These are phyloP conservation scores for Xylaria longipes DNA, from an alignment of 495 filamentous ascomycete genomes.

Conservation along the genomic window DNA sequence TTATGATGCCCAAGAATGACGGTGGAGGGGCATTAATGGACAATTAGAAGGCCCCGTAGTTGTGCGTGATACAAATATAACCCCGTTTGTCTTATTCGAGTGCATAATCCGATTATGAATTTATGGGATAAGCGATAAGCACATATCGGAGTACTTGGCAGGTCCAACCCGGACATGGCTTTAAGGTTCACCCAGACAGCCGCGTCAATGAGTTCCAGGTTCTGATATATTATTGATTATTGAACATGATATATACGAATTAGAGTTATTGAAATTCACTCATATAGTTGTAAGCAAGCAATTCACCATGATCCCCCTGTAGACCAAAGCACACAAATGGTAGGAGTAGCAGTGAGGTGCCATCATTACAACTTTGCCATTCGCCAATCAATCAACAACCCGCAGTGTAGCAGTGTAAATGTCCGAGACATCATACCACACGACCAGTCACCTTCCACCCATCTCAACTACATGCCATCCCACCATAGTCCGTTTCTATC, in stretches of 20 bases:
- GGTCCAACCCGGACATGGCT: no score
- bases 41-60: neutral
- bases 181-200: no score
- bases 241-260: no score
- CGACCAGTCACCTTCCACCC: neutral
- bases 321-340: neutral
- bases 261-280: neutral
- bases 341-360: neutral
- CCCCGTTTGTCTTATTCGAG: neutral
- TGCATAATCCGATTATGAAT: no score
- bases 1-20: neutral
- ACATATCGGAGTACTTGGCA: no score
- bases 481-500: no score
- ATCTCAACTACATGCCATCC: neutral
- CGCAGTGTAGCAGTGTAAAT: neutral
- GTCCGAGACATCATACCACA: neutral
- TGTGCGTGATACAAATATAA: neutral
- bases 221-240: no score
- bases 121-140: no score
- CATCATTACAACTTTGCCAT: neutral
- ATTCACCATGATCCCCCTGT: neutral
- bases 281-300: neutral
- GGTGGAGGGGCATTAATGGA: conserved; percentile 15
- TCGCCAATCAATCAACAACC: conserved; percentile 3
- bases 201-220: neutral